Conservation (phyloP, 768 basidiomycete genomes). For the Boletellus ananas region DNA sequence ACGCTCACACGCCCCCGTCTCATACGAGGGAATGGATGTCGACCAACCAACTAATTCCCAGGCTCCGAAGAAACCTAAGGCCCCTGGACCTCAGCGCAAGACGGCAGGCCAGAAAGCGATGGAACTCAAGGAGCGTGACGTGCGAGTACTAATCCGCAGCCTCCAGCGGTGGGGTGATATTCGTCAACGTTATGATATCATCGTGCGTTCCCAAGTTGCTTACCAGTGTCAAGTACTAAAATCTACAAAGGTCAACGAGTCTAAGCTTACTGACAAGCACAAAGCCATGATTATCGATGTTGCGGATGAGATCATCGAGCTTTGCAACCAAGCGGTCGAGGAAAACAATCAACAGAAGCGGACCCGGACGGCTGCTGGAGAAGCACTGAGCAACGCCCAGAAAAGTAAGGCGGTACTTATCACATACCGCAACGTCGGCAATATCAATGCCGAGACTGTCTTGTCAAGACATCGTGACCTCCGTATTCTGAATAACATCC, state of each 20-base stretch:
- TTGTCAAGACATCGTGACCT: slow-evolving; percentile 87
- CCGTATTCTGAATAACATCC: slow-evolving; percentile 78
- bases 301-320: slow-evolving; percentile 87
- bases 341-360: slow-evolving; percentile 82
- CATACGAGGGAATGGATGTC: slow-evolving; percentile 93
- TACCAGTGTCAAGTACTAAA: background rate
- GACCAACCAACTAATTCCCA: slow-evolving; percentile 63
- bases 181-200: slow-evolving; percentile 87
- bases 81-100: slow-evolving; percentile 73
- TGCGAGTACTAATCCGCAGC: slow-evolving; percentile 91
- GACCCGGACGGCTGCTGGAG: slow-evolving; percentile 70
- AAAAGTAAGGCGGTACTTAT: slow-evolving; percentile 98
- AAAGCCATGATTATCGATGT: slow-evolving; percentile 87
- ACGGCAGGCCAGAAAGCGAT: slow-evolving; percentile 91
- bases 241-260: slow-evolving; percentile 68
- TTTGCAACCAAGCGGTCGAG: slow-evolving; percentile 79
- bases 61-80: slow-evolving; percentile 71
- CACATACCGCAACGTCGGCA: slow-evolving; percentile 81
- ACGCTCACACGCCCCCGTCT: slow-evolving; percentile 79
- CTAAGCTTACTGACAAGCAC: slow-evolving; percentile 93
- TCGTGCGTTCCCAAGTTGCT: slow-evolving; percentile 55
- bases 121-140: slow-evolving; percentile 96
- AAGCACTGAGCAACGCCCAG: slow-evolving; percentile 86
- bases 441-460: slow-evolving; percentile 97
- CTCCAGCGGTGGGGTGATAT: slow-evolving; percentile 98